These are phyloP conservation scores for barley (Hordeum vulgare) DNA, from an alignment of 176 grass and related monocot species.

Conservation along the genomic window MorexV3_pseudomolecules_assembly NC_058524.1:586683148-586683647, in stretches of 20 bases:
- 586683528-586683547: conserved; percentile 46
- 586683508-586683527: conserved; percentile 90
- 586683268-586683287: conserved; percentile 14
- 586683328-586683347: conserved; percentile 63
- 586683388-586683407: neutral
- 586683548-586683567: conserved; percentile 57
- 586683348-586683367: neutral
- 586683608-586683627: neutral
- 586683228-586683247: neutral
- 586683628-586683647: too few species aligned
- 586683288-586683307: conserved; percentile 52
- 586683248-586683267: neutral
- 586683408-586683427: neutral
- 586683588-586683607: conserved; percentile 32
- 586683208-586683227: neutral
- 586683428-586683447: neutral
- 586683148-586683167: conserved; percentile 38
- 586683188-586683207: neutral
- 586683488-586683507: conserved; percentile 62
- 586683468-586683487: conserved; percentile 34
- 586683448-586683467: neutral
- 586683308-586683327: conserved; percentile 58
- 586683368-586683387: neutral
- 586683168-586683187: conserved; percentile 34
- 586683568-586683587: conserved; percentile 92